Base-by-base conservation (phyloP, 2,329 filamentous ascomycete species). In the Aureobasidium sp. region DNA sequence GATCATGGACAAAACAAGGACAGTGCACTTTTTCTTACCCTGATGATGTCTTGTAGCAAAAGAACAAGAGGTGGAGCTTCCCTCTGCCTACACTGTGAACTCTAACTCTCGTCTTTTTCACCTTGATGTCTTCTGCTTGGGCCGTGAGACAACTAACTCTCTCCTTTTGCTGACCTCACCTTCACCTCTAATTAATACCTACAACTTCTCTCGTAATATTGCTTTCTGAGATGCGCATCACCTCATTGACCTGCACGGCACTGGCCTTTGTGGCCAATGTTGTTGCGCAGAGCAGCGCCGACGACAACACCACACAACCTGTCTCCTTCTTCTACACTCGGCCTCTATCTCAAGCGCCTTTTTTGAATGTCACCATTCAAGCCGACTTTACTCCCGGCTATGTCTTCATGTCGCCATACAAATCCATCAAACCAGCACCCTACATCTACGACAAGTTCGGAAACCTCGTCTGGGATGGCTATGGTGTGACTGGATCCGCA, bases 401-500 rank as follows among this genome's bases (percentile, higher is more conserved):
- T 62, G 62, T 69, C 39, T 69, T 68, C 61, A 66, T 70, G 12
- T 63, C 65, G 7, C 67, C 69, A 5, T 68, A 67, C 56, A 61
- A 66, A 34, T 39, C 48, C 9, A 36, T 37, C 20, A 59, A 65
- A 15, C 59, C 65, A 26, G 69, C 64, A 8, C 66, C 69, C 7
- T 69, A 68, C 47, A 70, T 70, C 29, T 70, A 68, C 59, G 68
- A 70, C 62, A 70, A 70, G 41, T 67, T 66, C 46, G 67, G 68
- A 17, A 69, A 67, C 34, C 63, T 68, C 7, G 62, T 68, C 36
- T 68, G 65, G 67, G 77, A 75, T 55, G 77, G 78, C 26, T 79
- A 74, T 71, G 75, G 76, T 36, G 70, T 67, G 32, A 72, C 72
- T 3, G 76, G 76, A 7, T 74, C 76, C 1, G 75, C 74, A 5